Conservation (phyloP, 2,329 filamentous ascomycete species). For the Dactylellina haptotyla region DNA sequence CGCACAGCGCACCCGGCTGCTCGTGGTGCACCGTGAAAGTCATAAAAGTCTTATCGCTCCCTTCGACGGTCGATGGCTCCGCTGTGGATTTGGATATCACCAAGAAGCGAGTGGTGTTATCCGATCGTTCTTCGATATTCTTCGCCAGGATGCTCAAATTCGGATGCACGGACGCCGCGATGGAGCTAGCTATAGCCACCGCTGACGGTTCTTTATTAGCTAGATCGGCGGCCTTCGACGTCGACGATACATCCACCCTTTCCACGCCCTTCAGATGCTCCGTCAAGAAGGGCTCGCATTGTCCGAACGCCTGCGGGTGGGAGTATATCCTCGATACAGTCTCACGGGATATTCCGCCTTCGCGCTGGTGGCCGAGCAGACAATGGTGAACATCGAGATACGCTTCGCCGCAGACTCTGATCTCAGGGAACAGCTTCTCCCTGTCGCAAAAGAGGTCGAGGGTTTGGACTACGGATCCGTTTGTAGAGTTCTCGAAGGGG, state of each 20-base stretch:
- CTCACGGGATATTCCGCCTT: conserved; percentile 63
- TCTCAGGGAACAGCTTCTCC: conserved; percentile 70
- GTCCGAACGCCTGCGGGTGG: conserved; percentile 94
- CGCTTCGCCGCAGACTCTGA: conserved; percentile 82
- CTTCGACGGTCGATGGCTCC: conserved; percentile 23
- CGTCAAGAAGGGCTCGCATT: conserved; percentile 81
- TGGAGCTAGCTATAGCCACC: conserved; percentile 80
- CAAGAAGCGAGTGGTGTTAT: conserved; percentile 84
- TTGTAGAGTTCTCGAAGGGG: conserved; percentile 95
- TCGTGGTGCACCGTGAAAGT: conserved; percentile 84
- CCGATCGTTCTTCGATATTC: conserved; percentile 76
- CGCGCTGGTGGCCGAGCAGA: conserved; percentile 71
- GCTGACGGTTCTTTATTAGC: conserved; percentile 69
- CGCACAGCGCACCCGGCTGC: conserved; percentile 81
- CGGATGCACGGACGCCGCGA: conserved; percentile 75
- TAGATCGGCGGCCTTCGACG: conserved; percentile 83
- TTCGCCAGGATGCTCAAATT: conserved; percentile 69
- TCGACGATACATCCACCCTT: conserved; percentile 83
- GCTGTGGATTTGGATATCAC: conserved; percentile 65
- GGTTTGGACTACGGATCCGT: conserved; percentile 89
- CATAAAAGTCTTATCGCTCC: conserved; percentile 65
- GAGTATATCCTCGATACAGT: conserved; percentile 82
- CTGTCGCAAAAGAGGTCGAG: conserved; percentile 88
- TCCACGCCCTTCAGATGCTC: conserved; percentile 77
- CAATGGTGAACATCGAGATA: conserved; percentile 91